Conservation (phyloP, 352 stramenopile genomes). For the Aphanomyces cochlioides region DNA sequence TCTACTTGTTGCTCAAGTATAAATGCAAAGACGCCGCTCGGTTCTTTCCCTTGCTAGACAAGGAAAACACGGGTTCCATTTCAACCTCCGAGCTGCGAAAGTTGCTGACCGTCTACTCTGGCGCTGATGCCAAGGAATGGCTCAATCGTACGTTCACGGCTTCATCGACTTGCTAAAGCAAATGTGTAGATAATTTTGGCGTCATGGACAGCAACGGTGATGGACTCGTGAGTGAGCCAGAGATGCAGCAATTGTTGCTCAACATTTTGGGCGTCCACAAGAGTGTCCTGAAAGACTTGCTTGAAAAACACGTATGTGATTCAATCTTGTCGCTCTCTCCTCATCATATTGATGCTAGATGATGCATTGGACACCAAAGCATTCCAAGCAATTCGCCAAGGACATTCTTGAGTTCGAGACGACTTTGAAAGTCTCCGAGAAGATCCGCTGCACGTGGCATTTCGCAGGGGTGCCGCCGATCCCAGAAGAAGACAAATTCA, state of each 20-base stretch:
- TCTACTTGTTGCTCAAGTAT: slow-evolving; percentile 15
- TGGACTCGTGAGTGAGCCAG: slow-evolving; percentile 2
- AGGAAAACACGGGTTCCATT: slow-evolving; percentile 11
- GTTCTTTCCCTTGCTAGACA: slow-evolving; percentile 22
- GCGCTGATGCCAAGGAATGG: background rate
- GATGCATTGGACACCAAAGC: slow-evolving; percentile 6
- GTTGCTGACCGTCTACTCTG: background rate
- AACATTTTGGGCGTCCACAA: slow-evolving; percentile 25
- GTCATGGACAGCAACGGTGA: slow-evolving; percentile 13
- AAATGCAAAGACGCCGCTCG: slow-evolving; percentile 21
- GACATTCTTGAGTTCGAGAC: slow-evolving; percentile 7
- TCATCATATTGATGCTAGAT: background rate
- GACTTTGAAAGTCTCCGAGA: slow-evolving; percentile 23
- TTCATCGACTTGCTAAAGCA: background rate
- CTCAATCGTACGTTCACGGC: slow-evolving; percentile 8
- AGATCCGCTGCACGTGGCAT: slow-evolving; percentile 25
- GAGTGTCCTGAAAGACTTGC: slow-evolving; percentile 14
- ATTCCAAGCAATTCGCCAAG: slow-evolving; percentile 9
- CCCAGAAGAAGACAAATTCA: slow-evolving; percentile 16
- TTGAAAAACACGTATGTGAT: slow-evolving; percentile 11
- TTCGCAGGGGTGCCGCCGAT: slow-evolving; percentile 19
- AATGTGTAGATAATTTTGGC: slow-evolving; percentile 4
- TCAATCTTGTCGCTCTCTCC: background rate
- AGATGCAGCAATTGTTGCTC: slow-evolving; percentile 24
- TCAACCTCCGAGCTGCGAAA: background rate